phyloP scores from a whole-genome alignment of 768 basidiomycete species.

The Scleroderma bovista region DNA sequence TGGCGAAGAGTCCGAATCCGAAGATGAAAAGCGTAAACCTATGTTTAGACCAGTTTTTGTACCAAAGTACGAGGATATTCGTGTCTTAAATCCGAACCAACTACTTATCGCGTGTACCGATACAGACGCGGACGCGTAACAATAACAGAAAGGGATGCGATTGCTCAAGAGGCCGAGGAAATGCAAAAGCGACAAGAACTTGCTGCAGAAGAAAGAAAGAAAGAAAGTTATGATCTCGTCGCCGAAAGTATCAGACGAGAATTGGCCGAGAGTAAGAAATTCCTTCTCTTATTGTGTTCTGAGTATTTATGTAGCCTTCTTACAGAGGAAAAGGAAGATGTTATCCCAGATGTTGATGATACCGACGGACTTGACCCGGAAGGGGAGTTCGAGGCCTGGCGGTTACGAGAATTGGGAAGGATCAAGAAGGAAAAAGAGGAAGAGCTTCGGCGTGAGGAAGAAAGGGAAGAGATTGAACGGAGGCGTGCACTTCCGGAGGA shows the following conservation, averaged over 20 bases:
- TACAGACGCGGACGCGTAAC: slow-evolving; percentile 71
- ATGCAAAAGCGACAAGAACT: slow-evolving; percentile 59
- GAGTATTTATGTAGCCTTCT: not conserved
- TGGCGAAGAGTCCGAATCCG: slow-evolving; percentile 75
- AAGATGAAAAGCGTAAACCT: slow-evolving; percentile 68
- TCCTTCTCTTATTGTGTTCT: slow-evolving; percentile 8
- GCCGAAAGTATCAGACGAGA: slow-evolving; percentile 92
- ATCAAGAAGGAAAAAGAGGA: slow-evolving; percentile 95
- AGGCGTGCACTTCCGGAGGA: slow-evolving; percentile 91
- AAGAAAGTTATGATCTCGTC: slow-evolving; percentile 87
- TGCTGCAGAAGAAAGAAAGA: slow-evolving; percentile 77
- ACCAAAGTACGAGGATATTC: slow-evolving; percentile 58
- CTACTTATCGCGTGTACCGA: not conserved
- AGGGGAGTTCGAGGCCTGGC: slow-evolving; percentile 94
- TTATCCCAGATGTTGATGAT: slow-evolving; percentile 87
- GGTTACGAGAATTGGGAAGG: slow-evolving; percentile 86
- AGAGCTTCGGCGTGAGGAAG: slow-evolving; percentile 71
- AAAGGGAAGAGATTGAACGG: slow-evolving; percentile 87
- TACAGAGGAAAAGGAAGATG: slow-evolving; percentile 83
- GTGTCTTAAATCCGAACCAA: slow-evolving; percentile 2
- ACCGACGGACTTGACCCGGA: slow-evolving; percentile 88
- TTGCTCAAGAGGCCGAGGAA: slow-evolving; percentile 74
- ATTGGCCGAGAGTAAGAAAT: slow-evolving; percentile 77
- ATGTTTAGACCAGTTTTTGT: slow-evolving; percentile 92
- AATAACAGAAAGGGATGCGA: slow-evolving; percentile 59